Evolutionary conservation across 192 early-diverging fungal species (phyloP), one percentile per base, ranked within the genome.

Genomic region (Backusella parvicylindrica): DNA sequence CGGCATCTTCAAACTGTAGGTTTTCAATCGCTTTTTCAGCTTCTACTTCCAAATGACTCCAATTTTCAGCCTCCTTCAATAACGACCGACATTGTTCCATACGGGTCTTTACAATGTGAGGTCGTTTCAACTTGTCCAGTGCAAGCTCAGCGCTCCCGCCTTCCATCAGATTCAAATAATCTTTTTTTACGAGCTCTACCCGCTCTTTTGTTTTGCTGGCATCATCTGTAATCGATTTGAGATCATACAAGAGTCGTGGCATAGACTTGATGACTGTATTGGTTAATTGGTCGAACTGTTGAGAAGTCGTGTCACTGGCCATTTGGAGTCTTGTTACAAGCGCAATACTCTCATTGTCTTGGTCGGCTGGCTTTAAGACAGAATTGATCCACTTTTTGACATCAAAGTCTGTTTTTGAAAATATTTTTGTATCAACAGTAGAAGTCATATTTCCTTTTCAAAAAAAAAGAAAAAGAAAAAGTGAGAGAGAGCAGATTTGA

Each of bases 51-150:
- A 95, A 86, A 33, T 91, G 91, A 33, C 76, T 89, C 94, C 94
- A 95, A 78, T 90, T 93, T 64, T 95, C 93, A 0, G 92, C 88
- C 70, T 95, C 92, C 66, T 86, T 84, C 0, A 95, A 75, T 1
- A 88, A 69, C n/a, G 84, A 73, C 18, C 86, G 78, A 32, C 91
- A 89, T 3, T 76, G 74, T 67, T 90, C 87, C 93, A 95, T 95
- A 1, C 93, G 77, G 6, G 81, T 83, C 26, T 92, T 85, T 53
- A 92, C 90, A 1, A 85, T 75, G 79, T 93, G 92, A 4, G 92
- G 74, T 43, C 86, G 83, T 37, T 86, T 84, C 0, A 94, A 79
- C 64, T 84, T 80, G 38, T 91, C 90, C 68, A 94, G 78, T 0
- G 92, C 88, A 5, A 76, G 79, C 16, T 89, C 87, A 2, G 53